These are phyloP conservation scores for Ophiocordyceps polyrhachis-furcata DNA, from an alignment of 2,329 filamentous ascomycete genomes.

Conservation along the genomic window DNA sequence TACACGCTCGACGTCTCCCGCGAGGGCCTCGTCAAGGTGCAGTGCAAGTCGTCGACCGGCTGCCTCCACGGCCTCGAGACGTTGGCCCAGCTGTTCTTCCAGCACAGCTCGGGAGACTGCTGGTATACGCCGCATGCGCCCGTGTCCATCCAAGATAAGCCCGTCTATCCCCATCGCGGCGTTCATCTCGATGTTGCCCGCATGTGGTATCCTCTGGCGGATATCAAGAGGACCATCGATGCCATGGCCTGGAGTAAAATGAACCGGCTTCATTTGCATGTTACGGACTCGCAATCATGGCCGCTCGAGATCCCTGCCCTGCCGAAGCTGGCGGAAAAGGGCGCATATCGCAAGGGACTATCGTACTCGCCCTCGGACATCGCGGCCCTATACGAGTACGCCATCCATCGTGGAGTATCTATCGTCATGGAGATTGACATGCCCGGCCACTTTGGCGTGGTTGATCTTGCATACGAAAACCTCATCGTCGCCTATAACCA, in stretches of 20 bases:
- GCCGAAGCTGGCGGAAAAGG: constrained; percentile 49
- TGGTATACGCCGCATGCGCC: constrained; percentile 57
- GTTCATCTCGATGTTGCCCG: constrained; percentile 63
- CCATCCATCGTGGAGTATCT: constrained; percentile 38
- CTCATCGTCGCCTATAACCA: constrained; percentile 35
- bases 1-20: constrained; percentile 46
- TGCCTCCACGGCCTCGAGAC: constrained; percentile 56
- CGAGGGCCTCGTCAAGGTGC: constrained; percentile 41
- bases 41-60: constrained; percentile 47
- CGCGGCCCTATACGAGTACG: constrained; percentile 49
- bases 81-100: constrained; percentile 64
- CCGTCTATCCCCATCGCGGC: constrained; percentile 59
- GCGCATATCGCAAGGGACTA: constrained; percentile 49
- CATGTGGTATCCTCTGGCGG: constrained; percentile 46
- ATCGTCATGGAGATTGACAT: constrained; percentile 44
- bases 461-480: constrained; percentile 31
- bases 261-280: constrained; percentile 65
- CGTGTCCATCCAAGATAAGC: constrained; percentile 51
- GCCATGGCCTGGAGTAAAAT: constrained; percentile 63
- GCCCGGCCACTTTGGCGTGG: constrained; percentile 38
- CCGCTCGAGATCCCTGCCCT: constrained; percentile 62
- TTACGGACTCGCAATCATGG: constrained; percentile 73
- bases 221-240: constrained; percentile 61
- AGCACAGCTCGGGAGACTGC: constrained; percentile 36
- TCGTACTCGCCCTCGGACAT: constrained; percentile 52